Percentiles rank a stretch among this genome's conserved stretches.
These are phyloP conservation scores for Beauveria varroae DNA, from an alignment of 2,329 filamentous ascomycete genomes.

Conservation along the genomic window DNA sequence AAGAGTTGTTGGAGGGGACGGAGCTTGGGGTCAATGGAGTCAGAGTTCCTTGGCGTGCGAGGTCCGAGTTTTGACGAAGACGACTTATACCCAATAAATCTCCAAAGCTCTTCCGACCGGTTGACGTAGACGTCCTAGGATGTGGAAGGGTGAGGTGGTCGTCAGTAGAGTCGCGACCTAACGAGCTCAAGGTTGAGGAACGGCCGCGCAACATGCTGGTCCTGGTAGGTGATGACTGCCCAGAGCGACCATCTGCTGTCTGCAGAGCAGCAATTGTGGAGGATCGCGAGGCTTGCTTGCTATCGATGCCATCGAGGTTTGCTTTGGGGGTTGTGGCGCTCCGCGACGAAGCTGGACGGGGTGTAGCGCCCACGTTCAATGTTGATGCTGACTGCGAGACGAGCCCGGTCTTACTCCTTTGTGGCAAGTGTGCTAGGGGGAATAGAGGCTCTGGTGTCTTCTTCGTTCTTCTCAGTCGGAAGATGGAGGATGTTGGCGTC, in stretches of 20 bases:
- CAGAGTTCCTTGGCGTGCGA: slow-evolving; percentile 60
- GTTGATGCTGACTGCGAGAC: slow-evolving; percentile 34
- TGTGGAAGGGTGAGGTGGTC: slow-evolving; percentile 60
- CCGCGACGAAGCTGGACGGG: slow-evolving; percentile 28
- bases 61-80: slow-evolving; percentile 74
- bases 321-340: slow-evolving; percentile 22
- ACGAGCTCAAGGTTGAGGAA: slow-evolving; percentile 84
- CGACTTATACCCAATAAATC: slow-evolving; percentile 75
- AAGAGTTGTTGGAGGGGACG: slow-evolving; percentile 67
- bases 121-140: slow-evolving; percentile 75
- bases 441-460: slow-evolving; percentile 73
- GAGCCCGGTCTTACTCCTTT: slow-evolving; percentile 48
- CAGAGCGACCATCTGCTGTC: slow-evolving; percentile 36
- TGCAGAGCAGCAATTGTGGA: slow-evolving; percentile 46
- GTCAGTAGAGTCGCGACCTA: slow-evolving; percentile 65
- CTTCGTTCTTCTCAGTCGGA: slow-evolving; percentile 70
- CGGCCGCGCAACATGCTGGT: slow-evolving; percentile 59
- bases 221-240: slow-evolving; percentile 62
- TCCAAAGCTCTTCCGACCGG: slow-evolving; percentile 87
- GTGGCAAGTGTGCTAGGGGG: slow-evolving; percentile 76
- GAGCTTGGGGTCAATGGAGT: slow-evolving; percentile 63
- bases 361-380: slow-evolving; percentile 27
- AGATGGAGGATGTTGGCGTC: slow-evolving; percentile 63
- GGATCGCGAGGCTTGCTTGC: slow-evolving; percentile 19
- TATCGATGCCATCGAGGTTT: slow-evolving; percentile 21